Conservation (phyloP, 108 stramenopile species). For the Epipyxis sp. region DNA sequence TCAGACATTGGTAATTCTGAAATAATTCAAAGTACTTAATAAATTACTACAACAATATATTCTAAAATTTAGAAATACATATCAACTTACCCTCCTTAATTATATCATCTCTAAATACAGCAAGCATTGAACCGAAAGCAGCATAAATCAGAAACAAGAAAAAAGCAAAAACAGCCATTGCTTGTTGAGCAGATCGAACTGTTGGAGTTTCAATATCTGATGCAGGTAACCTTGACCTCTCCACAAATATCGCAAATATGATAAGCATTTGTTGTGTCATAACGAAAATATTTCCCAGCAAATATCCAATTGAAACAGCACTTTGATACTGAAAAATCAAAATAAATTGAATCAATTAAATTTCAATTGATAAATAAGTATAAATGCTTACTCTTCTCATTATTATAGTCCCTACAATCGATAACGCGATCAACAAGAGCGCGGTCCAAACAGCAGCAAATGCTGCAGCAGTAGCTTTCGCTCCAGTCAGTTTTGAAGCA, state of each 20-base stretch:
- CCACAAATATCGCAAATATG: conserved; percentile 46
- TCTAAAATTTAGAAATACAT: too few relatives aligned
- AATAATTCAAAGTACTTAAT: too few relatives aligned
- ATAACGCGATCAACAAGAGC: conserved; percentile 44
- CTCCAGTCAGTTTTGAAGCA: neutral
- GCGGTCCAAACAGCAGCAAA: conserved; percentile 45
- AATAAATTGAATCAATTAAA: neutral
- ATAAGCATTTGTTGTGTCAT: conserved; percentile 52
- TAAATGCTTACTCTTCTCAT: conserved; percentile 31
- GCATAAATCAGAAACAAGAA: conserved; percentile 48
- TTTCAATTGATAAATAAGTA: neutral
- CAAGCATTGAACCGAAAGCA: conserved; percentile 40
- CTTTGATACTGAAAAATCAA: conserved; percentile 37
- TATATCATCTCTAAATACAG: conserved; percentile 49
- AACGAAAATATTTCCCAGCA: conserved; percentile 48
- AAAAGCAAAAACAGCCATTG: conserved; percentile 42
- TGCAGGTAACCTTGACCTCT: conserved; percentile 28
- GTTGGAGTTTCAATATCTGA: conserved; percentile 4
- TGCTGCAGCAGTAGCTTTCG: conserved; percentile 11
- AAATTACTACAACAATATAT: too few relatives aligned
- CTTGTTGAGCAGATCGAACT: conserved; percentile 1
- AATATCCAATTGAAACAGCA: conserved; percentile 48
- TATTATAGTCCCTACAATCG: conserved; percentile 44
- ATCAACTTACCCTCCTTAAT: conserved; percentile 32
- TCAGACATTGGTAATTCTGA: too few relatives aligned